Evolutionary conservation across 352 stramenopile genomes (phyloP).

Genomic region (Globisporangium echinulatum): DNA sequence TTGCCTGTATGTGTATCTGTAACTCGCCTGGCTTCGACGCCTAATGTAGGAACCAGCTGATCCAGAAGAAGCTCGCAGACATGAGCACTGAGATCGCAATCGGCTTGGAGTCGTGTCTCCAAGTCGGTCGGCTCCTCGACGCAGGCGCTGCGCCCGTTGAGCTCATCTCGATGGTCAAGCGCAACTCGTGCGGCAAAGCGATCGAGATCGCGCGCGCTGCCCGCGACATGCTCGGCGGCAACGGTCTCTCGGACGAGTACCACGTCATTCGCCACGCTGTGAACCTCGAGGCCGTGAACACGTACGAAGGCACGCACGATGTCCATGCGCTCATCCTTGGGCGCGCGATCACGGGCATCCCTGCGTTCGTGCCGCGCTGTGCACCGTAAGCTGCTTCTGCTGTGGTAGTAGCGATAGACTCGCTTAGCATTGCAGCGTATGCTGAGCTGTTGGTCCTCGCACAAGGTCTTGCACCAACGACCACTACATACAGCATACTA

Average conservation of each 20-base stretch:
- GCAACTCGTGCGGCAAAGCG: constrained; percentile 94
- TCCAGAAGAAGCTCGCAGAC: constrained; percentile 98
- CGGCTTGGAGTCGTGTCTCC: constrained; percentile 88
- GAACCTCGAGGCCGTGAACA: constrained; percentile 99
- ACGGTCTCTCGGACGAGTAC: constrained; percentile 98
- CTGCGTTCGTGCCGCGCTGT: constrained; percentile 89
- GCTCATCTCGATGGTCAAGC: constrained; percentile 94
- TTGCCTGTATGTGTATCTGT: neutral
- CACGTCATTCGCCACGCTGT: constrained; percentile 97
- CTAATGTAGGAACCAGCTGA: constrained; percentile 89
- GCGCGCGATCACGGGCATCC: constrained; percentile 94
- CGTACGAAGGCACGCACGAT: constrained; percentile 98
- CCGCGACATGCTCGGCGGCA: constrained; percentile 97
- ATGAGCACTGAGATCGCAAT: constrained; percentile 96
- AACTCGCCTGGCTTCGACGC: too few species aligned
- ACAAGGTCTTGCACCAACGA: too few species aligned
- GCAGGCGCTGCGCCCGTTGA: constrained; percentile 69
- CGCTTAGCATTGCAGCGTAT: too few species aligned
- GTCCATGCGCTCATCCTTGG: constrained; percentile 98
- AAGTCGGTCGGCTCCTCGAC: constrained; percentile 91
- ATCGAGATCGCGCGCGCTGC: constrained; percentile 89
- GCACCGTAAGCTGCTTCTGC: constrained; percentile 31
- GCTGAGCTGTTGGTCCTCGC: too few species aligned
- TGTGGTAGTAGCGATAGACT: too few species aligned
- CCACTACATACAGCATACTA: too few species aligned